These are phyloP conservation scores for Ascoidea rubescens DNA, from an alignment of 805 yeast species.

Conservation along the genomic window DNA sequence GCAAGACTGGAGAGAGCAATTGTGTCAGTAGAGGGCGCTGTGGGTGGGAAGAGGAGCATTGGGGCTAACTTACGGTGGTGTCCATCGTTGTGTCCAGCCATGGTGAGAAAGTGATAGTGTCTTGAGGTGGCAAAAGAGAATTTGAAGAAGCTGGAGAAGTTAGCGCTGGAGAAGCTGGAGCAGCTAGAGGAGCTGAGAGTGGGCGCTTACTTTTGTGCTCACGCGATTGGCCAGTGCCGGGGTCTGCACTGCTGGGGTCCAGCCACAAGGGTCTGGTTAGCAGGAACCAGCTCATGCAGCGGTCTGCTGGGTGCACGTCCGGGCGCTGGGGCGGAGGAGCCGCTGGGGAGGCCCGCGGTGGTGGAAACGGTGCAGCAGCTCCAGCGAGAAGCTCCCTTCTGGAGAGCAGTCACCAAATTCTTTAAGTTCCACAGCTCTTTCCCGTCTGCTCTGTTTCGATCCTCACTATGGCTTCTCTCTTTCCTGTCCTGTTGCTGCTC, in stretches of 20 bases:
- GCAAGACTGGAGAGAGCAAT: constrained; percentile 4
- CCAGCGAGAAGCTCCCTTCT: too few relatives aligned
- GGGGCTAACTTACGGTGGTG: neutral
- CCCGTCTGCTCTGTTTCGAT: neutral
- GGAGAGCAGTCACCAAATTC: neutral
- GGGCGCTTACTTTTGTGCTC: neutral
- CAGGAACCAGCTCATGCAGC: neutral
- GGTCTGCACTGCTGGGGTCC: neutral
- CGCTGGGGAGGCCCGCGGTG: too few relatives aligned
- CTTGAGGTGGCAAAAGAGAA: neutral
- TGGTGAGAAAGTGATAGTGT: neutral
- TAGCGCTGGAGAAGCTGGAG: neutral
- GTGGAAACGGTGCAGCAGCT: too few relatives aligned
- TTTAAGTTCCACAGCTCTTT: neutral
- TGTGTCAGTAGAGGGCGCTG: too few relatives aligned
- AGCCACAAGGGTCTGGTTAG: neutral
- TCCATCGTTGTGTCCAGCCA: neutral
- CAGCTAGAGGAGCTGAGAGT: neutral
- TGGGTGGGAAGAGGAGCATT: neutral
- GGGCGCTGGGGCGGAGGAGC: neutral
- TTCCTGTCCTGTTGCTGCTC: neutral
- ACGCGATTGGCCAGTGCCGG: neutral
- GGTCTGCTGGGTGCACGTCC: neutral
- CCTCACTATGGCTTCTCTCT: neutral
- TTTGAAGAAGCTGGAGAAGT: neutral